Base-by-base conservation (phyloP, 768 basidiomycete species). In the Tricholoma saponaceum region DNA sequence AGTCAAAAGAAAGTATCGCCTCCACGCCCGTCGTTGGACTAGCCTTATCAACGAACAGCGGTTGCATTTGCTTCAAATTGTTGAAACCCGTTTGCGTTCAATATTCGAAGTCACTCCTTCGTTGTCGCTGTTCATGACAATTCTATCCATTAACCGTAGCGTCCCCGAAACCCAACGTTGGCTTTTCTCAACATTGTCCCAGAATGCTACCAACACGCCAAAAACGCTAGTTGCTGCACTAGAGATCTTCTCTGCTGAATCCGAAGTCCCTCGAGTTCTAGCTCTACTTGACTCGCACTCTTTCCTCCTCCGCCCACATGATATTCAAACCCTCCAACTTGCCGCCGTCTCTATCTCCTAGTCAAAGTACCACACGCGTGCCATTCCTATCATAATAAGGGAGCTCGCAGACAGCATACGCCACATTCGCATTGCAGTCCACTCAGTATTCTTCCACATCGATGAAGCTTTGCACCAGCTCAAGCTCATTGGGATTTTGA, bases 251-350 rank as follows among this genome's bases (percentile, higher is more conserved):
- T 67, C 77, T 3, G 41, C 65, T 3, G 74, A 77, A 41, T 63
- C 67, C 62, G 64, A 79, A 32, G 58, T 69, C 5, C 64, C 68
- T 0, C 63, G 62, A 26, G 68, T 87, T 59, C 50, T 72, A 39
- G 33, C 56, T 0, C 75, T 86, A 9, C 78, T 88, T 51, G 66
- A 74, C 18, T 56, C 70, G 0, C 71, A 87, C 62, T 67, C 72
- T 0, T 75, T 84, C 52, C 80, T 88, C 44, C 73, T 89, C n/a
- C 84, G 85, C 3, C 79, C 86, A 0, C 79, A 82, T 12, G 85
- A 89, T 51, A 70, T 78, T 4, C 30, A 64, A 1, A 68, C 74
- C 0, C 66, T 85, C 18, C 84, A 83, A 56, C 59, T 64, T 13
- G 81, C 83, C 0, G 13, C 25, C 5, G 76, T 79, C 8, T 59